Evolutionary conservation across 331 rosid genomes (phyloP), one percentile per base, ranked within the genome.

Genomic region (Malus hybrid): DNA sequence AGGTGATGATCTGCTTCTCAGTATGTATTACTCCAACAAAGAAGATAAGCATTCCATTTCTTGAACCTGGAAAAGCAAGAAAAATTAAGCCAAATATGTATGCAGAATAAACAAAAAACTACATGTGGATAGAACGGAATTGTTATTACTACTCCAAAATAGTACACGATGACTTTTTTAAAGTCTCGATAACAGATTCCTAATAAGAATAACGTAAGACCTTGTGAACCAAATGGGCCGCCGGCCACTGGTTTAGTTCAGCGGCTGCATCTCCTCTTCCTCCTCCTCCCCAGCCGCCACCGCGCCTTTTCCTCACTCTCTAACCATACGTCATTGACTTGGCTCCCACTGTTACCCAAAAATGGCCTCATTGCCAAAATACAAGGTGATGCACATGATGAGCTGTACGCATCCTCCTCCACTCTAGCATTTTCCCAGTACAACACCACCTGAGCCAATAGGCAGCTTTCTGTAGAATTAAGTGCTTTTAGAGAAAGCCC

Each of bases 11-110:
- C 57, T 14, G 24, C 16, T 36, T 62, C 27, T 67, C 27, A n/a
- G 69, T 69, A 9, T 50, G 11, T 19, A 50, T 63, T 27, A 71
- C 55, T n/a, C 81, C 81, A 31, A 70, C 56, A 27, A 50, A 50
- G 67, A 71, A 78, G 7, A 78, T 31, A 16, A 33, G 7, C 76
- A 71, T 71, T 63, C 76, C 72, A 50, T 63, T 54, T 65, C 2
- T 4, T n/a, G 72, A 70, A 42, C 59, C 81, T 70, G 72, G 52
- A 3, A 24, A 66, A 66, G 14, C 31, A 7, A 22, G 7, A 59
- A 18, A 39, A 39, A 2, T 9, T 39, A 39, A 39, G 46, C 46
- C 12, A 0, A 39, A 39, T 39, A 39, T 39, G 46, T 39, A 3
- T 10, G 12, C 12, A 39, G 46, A 39, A 6, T 16, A 52, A 52